Base-by-base conservation (phyloP, 2,329 filamentous ascomycete species). In the Nemania sp. region DNA sequence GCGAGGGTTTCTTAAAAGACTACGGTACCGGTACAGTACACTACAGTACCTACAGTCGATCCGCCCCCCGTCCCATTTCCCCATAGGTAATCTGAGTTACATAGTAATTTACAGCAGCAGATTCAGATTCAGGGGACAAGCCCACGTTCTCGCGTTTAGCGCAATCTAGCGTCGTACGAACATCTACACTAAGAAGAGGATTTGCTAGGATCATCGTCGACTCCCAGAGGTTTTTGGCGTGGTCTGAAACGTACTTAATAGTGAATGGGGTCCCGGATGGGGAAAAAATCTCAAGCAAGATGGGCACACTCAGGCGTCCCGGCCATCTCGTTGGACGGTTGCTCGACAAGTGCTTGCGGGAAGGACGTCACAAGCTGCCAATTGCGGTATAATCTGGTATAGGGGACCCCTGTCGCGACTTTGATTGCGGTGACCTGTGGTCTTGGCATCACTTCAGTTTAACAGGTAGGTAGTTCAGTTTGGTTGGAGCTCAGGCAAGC, bases 361-460 rank as follows among this genome's bases (percentile, higher is more conserved):
- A 63, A 57, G 48, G 57, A 71, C 65, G 68, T 69, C 67, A 71
- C 64, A 67, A 65, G 65, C 68, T 69, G 64, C 65, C 67, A 60
- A 48, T 65, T 62, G 21, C 17, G 54, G 60, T 37, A 60, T 54
- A 40, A 57, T 13, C 32, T 47, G 17, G 46, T 42, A 51, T 56
- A 59, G 47, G 54, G 57, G 35, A 29, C 18, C 60, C 55, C 53
- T 57, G 52, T 42, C 5, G 39, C 34, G 43, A 48, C 64, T 68
- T 67, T 65, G 66, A 69, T 67, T 65, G 62, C 59, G 58, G 13
- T 57, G 29, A 29, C 50, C 50, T 49, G 39, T 17, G 51, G 54
- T 56, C 67, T 60, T 68, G 65, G 62, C 63, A 21, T 18, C 55
- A 40, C 50, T n/a, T 12, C 34, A 13, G 34, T 35, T 13, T 7